Base-by-base conservation (phyloP, 129 eudicot species). In the Deinandra increscens region DNA sequence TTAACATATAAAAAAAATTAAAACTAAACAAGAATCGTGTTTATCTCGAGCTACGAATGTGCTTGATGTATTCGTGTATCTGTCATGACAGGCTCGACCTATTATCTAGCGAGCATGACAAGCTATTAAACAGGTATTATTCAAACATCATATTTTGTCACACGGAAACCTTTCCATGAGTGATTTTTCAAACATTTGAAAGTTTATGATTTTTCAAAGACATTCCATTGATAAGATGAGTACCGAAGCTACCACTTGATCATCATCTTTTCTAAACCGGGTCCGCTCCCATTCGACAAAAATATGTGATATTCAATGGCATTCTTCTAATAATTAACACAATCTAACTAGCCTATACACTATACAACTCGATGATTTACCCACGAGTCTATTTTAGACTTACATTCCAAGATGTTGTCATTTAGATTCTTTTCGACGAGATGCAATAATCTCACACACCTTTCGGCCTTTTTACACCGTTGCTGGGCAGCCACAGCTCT, bases 381-480 rank as follows among this genome's bases (percentile, higher is more conserved):
- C 79, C 75, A 81, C 0, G 50, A 61, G 39, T 58, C 54, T 15
- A 46, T 60, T 61, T 74, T 48, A 6, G 79, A 46, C 41, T 77
- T 80, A 22, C 19, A 60, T 31, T 73, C 66, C 63, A 53, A 34
- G 7, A 84, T 44, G n/a, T 65, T 73, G 0, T 67, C 55, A n/a
- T 66, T 60, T 0, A 84, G 53, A 43, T 75, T 84, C 41, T 66
- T 61, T n/a, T 44, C 44, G 0, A 84, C 88, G 31, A 65, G 71
- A 6, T 75, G 34, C 31, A 81, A 33, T 13, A 69, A 83, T 53
- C 54, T 60, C 56, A 59, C 34, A 7, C 81, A 74, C 66, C 62
- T 81, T 26, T 84, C 81, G 0, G 78, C 75, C 62, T 83, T 59
- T 13, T 56, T 15, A 17, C 69, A 51, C 58, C 56, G n/a, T n/a